Evolutionary conservation across 1,284 basidiomycete genomes (phyloP).

Genomic region (Heliocybe sulcata): DNA sequence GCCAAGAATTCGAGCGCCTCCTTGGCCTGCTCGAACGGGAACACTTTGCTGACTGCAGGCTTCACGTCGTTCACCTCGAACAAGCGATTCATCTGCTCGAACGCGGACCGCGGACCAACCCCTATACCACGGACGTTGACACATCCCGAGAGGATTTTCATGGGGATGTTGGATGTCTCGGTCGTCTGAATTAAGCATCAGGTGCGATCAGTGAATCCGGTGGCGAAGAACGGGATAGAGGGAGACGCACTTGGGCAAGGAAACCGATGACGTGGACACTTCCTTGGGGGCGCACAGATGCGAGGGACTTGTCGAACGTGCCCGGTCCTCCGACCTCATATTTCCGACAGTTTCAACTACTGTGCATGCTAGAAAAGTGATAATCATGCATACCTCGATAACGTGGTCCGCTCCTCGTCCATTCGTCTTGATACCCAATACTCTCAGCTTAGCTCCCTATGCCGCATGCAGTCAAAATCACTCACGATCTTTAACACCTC

Average conservation of each 20-base stretch:
- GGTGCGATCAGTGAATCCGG: not conserved
- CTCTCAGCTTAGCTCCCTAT: not conserved
- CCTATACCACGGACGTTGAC: constrained; percentile 22
- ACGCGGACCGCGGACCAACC: constrained; percentile 15
- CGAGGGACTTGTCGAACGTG: constrained; percentile 30
- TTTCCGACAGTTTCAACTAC: not conserved
- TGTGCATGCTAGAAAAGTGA: constrained; percentile 21
- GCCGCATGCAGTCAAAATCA: not conserved
- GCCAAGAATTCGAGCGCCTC: constrained; percentile 30
- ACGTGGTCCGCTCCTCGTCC: constrained; percentile 37
- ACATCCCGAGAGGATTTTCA: constrained; percentile 9
- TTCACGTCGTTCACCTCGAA: constrained; percentile 22
- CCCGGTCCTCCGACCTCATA: constrained; percentile 28
- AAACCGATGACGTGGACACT: constrained; percentile 32
- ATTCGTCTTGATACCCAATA: constrained; percentile 11
- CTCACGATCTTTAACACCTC: constrained; percentile 22
- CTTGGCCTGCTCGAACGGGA: constrained; percentile 27
- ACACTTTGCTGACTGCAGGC: constrained; percentile 32
- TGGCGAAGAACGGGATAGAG: not conserved
- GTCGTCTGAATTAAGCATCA: constrained; percentile 4
- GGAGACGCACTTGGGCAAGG: constrained; percentile 15
- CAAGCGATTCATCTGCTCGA: constrained; percentile 30
- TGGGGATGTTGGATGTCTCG: constrained; percentile 11
- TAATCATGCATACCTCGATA: constrained; percentile 33
- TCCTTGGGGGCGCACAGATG: constrained; percentile 27